A percentile compares a stretch with the other conserved stretches of the same genome.
Conservation (phyloP, 371 early-diverging fungal species). For the Lichtheimia corymbifera region DNA sequence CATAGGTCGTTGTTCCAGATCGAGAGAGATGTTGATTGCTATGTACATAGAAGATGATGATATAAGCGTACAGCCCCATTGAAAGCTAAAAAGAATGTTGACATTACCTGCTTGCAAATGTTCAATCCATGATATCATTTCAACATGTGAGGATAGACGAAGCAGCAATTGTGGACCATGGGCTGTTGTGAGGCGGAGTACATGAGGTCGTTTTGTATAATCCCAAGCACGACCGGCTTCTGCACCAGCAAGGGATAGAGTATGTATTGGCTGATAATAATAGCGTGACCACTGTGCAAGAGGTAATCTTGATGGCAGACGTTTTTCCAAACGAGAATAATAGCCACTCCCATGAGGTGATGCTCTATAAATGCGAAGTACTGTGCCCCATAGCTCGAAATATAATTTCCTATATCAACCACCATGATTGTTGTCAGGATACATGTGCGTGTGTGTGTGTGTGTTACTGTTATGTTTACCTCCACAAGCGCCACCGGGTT, state of each 20-base stretch:
- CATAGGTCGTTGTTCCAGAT: constrained; percentile 47
- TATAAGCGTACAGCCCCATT: background rate
- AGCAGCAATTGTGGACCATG: constrained; percentile 46
- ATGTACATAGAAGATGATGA: background rate
- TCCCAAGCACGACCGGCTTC: constrained; percentile 45
- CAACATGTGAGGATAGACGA: constrained; percentile 32
- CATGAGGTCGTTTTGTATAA: constrained; percentile 42
- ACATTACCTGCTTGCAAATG: constrained; percentile 48
- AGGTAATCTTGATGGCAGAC: constrained; percentile 16
- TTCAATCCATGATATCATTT: constrained; percentile 53
- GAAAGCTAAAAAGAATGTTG: constrained; percentile 2
- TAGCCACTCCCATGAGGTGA: constrained; percentile 18
- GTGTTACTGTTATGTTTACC: constrained; percentile 21
- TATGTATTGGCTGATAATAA: constrained; percentile 29
- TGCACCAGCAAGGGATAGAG: constrained; percentile 40
- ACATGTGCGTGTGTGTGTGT: background rate
- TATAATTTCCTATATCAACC: constrained; percentile 35
- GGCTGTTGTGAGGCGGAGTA: constrained; percentile 36
- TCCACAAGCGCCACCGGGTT: constrained; percentile 41
- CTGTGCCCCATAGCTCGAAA: constrained; percentile 48
- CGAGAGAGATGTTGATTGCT: constrained; percentile 49
- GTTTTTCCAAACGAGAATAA: constrained; percentile 6
- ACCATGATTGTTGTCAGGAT: background rate
- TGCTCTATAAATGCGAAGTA: constrained; percentile 37
- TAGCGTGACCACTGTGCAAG: constrained; percentile 31